Base-by-base conservation (phyloP, 108 stramenopile species). In the Epithemia pelagica region DNA sequence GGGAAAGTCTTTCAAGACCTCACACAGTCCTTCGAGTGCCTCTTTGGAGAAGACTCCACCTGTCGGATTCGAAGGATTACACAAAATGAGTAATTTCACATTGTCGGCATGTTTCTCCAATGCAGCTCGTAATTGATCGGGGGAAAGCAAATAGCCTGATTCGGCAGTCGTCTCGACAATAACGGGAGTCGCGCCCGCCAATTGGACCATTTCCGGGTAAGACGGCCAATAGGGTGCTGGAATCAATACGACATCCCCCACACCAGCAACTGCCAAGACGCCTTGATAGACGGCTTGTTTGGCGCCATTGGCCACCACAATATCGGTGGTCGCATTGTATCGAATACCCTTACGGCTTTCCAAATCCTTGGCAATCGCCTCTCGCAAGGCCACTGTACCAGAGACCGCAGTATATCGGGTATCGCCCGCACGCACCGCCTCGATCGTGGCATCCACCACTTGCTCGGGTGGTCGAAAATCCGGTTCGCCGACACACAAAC, bases 51-150 rank as follows among this genome's bases (percentile, higher is more conserved):
- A 91, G 2, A 96, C 92, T 3, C 89, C 94, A 54, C 69, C 91
- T 7, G 98, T 97, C 1, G 98, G 98, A 74, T 98, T 98, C 53
- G 91, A 91, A 1, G 98, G 98, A 74, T 97, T 98, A 87, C 98
- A 98, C 28, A 98, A 69, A 65, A 98, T 96, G 37, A 98, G 66
- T 37, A 92, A 66, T 58, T 92, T 94, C 59, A 80, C 79, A 32
- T 62, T 62, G 21, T 61, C 24, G 15, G 73, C 66, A 62, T 81
- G 71, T 2, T 67, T 61, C 53, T 81, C 66, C 56, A 98, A 58
- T 3, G 88, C 79, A 21, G 53, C 57, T n/a, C 85, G 67, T 26
- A 98, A 77, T 24, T 65, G 69, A 23, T 77, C 80, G 1, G 95
- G 80, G 51, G 92, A 87, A 30, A 97, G 57, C 54, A 94, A 67